These are phyloP conservation scores for Breviolum minutum DNA, from an alignment of 73 alveolate genomes.

Conservation along the genomic window DNA sequence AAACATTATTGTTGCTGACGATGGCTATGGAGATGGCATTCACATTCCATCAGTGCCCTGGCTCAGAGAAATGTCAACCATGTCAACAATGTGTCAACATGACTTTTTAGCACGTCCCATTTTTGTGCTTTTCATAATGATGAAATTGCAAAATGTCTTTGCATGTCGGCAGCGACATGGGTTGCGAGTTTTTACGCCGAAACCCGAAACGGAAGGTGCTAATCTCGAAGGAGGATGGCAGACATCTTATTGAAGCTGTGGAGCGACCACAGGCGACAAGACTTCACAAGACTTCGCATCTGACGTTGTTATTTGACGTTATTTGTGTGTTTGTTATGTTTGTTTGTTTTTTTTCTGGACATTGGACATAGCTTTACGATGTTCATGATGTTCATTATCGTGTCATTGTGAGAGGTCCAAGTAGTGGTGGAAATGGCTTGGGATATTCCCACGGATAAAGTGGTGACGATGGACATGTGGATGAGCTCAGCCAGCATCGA, in stretches of 20 bases:
- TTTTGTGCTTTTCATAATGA: background rate
- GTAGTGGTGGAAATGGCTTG: slow-evolving; percentile 79
- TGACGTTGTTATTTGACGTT: too few relatives aligned
- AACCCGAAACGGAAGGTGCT: slow-evolving; percentile 40
- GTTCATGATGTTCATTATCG: too few relatives aligned
- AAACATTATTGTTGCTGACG: slow-evolving; percentile 74
- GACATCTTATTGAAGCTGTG: slow-evolving; percentile 52
- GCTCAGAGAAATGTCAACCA: background rate
- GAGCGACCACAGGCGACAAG: slow-evolving; percentile 13
- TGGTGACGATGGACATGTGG: slow-evolving; percentile 93
- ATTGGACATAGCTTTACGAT: background rate
- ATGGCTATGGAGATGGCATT: slow-evolving; percentile 55
- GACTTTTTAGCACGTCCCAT: background rate
- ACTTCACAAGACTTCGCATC: too few relatives aligned
- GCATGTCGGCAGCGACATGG: too few relatives aligned
- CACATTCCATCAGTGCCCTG: slow-evolving; percentile 49
- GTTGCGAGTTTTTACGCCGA: too few relatives aligned
- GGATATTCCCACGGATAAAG: slow-evolving; percentile 83
- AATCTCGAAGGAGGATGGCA: slow-evolving; percentile 72
- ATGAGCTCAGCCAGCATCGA: slow-evolving; percentile 72
- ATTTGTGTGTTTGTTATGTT: too few relatives aligned
- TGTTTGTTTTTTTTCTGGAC: too few relatives aligned
- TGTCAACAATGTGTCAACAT: background rate
- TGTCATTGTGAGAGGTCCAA: background rate
- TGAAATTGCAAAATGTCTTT: too few relatives aligned